phyloP scores from a whole-genome alignment of 2,329 filamentous ascomycete species.

The Mariannaea sp. region DNA sequence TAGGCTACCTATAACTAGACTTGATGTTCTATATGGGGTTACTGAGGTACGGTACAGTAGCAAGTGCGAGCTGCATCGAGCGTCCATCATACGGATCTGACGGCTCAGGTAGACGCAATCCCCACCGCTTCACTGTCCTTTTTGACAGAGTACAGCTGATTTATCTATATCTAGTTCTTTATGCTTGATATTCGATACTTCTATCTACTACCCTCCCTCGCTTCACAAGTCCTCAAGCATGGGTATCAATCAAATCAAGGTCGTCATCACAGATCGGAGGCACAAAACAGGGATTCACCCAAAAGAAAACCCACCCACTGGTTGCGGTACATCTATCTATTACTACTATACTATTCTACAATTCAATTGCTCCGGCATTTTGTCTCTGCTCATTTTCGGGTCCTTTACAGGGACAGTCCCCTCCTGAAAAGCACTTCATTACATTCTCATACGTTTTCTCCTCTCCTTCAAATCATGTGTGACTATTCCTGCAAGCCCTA shows the following conservation, averaged over 20 bases:
- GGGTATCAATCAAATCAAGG: too few relatives aligned
- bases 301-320: neutral
- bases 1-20: too few relatives aligned
- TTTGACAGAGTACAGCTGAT: too few relatives aligned
- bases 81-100: too few relatives aligned
- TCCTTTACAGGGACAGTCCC: slow-evolving; percentile 4
- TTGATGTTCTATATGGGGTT: too few relatives aligned
- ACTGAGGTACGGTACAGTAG: too few relatives aligned
- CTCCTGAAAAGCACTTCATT: slow-evolving; percentile 27
- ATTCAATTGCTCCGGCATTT: slow-evolving; percentile 7
- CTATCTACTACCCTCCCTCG: neutral
- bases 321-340: slow-evolving; percentile 25
- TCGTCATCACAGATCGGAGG: neutral
- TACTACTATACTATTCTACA: slow-evolving; percentile 35
- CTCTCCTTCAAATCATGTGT: neutral
- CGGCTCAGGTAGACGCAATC: too few relatives aligned
- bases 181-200: neutral
- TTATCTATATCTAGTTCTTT: too few relatives aligned
- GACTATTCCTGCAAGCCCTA: too few relatives aligned
- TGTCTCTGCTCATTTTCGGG: slow-evolving; percentile 7
- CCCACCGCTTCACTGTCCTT: too few relatives aligned
- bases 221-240: slow-evolving; percentile 31
- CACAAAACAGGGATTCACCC: neutral
- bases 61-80: too few relatives aligned
- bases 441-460: slow-evolving; percentile 19